Percentiles rank a stretch among this genome's conserved stretches.
Conservation (phyloP, 257 asterid species). For the Ajuga chamaepitys region DNA sequence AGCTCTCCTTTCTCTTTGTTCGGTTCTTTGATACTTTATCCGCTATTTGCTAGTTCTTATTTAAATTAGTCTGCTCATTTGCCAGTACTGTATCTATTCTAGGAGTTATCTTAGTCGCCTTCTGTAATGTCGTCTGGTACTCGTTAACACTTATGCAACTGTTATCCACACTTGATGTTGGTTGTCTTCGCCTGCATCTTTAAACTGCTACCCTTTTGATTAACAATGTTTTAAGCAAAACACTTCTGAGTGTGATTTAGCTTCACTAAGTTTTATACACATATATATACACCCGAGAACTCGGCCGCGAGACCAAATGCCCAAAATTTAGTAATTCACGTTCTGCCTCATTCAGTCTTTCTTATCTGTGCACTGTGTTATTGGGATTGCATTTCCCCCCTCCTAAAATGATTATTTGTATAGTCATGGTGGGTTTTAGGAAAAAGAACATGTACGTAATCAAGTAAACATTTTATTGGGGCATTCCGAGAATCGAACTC, state of each 20-base stretch:
- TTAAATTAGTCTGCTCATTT: no score
- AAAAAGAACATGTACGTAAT: no score
- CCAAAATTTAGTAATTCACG: conserved; percentile 14
- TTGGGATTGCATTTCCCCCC: no score
- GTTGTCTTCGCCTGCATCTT: background rate
- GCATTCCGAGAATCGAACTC: conserved; percentile 18
- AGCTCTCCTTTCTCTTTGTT: background rate
- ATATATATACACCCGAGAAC: conserved; percentile 86
- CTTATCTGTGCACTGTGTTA: background rate
- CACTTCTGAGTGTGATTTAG: background rate
- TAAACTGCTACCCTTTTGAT: background rate
- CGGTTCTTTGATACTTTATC: background rate
- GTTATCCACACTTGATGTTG: background rate
- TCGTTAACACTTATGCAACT: no score
- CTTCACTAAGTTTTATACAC: background rate
- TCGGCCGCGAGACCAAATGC: conserved; percentile 83
- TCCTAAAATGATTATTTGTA: no score
- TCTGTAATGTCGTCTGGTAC: no score
- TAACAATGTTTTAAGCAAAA: background rate
- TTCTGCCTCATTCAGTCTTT: no score
- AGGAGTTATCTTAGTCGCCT: background rate
- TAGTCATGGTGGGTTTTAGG: no score
- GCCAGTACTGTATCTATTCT: no score
- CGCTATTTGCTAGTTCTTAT: no score
- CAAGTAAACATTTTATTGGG: no score